Percentiles rank a stretch among this genome's conserved stretches.
These are phyloP conservation scores for Tetrahymena elliotti DNA, from an alignment of 73 alveolate genomes.

Conservation along the genomic window DNA sequence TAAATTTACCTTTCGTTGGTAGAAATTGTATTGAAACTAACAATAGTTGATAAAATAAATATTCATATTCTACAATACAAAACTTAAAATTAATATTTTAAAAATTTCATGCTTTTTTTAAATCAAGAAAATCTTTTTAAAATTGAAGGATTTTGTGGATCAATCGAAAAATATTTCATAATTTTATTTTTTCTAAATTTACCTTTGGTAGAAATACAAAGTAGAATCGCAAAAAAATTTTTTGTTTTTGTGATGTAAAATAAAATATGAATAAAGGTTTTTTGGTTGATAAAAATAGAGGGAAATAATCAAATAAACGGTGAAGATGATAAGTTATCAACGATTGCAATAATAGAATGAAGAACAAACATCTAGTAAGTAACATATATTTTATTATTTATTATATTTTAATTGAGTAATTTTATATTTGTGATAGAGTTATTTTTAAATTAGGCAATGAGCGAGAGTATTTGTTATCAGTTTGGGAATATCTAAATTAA, in stretches of 20 bases:
- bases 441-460: background rate
- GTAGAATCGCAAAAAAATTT: background rate
- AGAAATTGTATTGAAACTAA: too few species aligned
- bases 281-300: background rate
- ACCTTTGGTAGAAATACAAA: background rate
- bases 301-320: background rate
- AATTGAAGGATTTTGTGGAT: too few species aligned
- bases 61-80: too few species aligned
- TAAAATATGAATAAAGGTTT: too few species aligned
- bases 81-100: too few species aligned
- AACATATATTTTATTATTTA: background rate
- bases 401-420: background rate
- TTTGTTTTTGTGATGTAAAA: too few species aligned
- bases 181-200: too few species aligned
- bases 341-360: background rate
- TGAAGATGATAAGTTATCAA: background rate
- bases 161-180: background rate
- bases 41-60: too few species aligned
- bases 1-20: too few species aligned
- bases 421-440: background rate
- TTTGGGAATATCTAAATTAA: background rate
- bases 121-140: too few species aligned
- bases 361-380: background rate
- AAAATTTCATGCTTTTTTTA: too few species aligned
- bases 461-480: background rate